Percentiles rank a stretch among this genome's conserved stretches.
These are phyloP conservation scores for Neurospora africana DNA, from an alignment of 495 filamentous ascomycete species.

Conservation along the genomic window DNA sequence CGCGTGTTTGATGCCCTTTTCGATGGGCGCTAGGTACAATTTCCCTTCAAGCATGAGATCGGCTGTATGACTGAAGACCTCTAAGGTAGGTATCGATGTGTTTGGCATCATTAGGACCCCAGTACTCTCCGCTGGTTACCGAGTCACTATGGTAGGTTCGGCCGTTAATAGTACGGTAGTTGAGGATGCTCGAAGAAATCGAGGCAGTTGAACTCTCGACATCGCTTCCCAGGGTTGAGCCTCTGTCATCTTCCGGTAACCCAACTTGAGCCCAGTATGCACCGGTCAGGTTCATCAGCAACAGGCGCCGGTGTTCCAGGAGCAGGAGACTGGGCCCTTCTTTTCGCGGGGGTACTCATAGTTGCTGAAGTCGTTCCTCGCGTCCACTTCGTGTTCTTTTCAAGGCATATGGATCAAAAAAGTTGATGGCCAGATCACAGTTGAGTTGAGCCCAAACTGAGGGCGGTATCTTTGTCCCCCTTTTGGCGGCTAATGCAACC, in stretches of 20 bases:
- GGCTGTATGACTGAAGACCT: neutral
- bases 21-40: neutral
- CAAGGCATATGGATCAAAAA: neutral
- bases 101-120: neutral
- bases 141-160: slow-evolving; percentile 25
- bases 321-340: neutral
- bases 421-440: neutral
- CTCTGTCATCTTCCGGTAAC: neutral
- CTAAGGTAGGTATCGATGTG: neutral
- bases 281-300: too few relatives aligned
- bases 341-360: neutral
- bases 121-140: neutral
- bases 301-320: too few relatives aligned
- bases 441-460: too few relatives aligned
- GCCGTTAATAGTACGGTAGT: slow-evolving; percentile 30
- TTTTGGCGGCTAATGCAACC: too few relatives aligned
- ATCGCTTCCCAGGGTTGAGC: neutral
- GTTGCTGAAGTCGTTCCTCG: neutral
- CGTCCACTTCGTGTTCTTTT: neutral
- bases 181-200: slow-evolving; percentile 30
- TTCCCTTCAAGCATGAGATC: neutral
- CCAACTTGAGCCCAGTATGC: neutral
- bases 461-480: too few relatives aligned
- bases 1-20: neutral
- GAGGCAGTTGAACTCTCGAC: slow-evolving; percentile 26